Conservation (phyloP, 768 basidiomycete genomes). For the Kwoniella bestiolae region DNA sequence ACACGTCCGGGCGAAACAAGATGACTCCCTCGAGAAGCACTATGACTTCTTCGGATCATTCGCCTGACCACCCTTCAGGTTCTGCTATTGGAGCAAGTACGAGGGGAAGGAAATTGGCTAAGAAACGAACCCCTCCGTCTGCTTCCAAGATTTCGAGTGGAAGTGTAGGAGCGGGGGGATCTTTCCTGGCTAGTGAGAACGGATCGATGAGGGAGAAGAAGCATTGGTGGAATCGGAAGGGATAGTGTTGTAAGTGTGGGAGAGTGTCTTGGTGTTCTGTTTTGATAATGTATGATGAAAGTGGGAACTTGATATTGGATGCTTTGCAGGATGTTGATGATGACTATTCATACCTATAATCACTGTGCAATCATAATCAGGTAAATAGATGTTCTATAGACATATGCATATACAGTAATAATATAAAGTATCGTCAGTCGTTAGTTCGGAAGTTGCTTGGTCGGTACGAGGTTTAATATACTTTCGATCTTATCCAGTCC, state of each 20-base stretch:
- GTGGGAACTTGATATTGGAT: too few relatives aligned
- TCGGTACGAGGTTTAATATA: not conserved
- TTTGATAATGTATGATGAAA: too few relatives aligned
- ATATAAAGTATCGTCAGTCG: not conserved
- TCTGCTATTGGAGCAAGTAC: not conserved
- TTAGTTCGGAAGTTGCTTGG: not conserved
- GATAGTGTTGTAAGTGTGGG: too few relatives aligned
- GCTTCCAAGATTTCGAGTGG: not conserved
- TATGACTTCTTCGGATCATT: constrained; percentile 2
- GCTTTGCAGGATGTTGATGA: not conserved
- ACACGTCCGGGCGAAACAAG: not conserved
- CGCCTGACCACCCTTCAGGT: too few relatives aligned
- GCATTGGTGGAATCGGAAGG: constrained; percentile 24
- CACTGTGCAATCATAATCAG: too few relatives aligned
- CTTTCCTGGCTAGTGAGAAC: not conserved
- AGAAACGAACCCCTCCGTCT: constrained; percentile 1
- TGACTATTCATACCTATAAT: too few relatives aligned
- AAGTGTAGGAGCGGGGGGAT: not conserved
- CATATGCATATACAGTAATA: not conserved
- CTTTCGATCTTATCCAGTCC: constrained; percentile 43
- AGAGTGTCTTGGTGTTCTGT: too few relatives aligned
- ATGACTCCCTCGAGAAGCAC: constrained; percentile 12
- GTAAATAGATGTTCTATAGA: not conserved
- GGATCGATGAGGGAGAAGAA: constrained; percentile 10
- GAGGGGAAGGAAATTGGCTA: not conserved